A percentile compares a stretch with the other conserved stretches of the same genome.
Evolutionary conservation across 2,329 filamentous ascomycete genomes (phyloP).

Genomic region (Dactylonectria estremocensis): DNA sequence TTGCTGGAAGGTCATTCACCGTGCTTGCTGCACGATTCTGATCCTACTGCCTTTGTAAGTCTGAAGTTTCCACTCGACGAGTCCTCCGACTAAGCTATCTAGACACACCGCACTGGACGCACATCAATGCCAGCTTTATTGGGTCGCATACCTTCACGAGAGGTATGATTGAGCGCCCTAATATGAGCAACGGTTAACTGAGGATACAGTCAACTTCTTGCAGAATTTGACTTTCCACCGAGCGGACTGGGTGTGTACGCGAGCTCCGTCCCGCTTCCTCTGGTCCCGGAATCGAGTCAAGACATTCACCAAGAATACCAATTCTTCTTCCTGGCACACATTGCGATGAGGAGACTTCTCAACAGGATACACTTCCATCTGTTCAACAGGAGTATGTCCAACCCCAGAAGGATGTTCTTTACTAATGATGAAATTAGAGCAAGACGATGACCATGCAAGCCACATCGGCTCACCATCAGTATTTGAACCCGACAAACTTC

Average conservation of each 20-base stretch:
- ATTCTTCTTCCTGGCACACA: constrained; percentile 37
- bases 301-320: constrained; percentile 33
- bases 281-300: constrained; percentile 22
- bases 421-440: constrained; percentile 1
- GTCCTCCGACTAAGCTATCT: neutral
- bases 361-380: constrained; percentile 37
- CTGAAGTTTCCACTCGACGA: fast-evolving
- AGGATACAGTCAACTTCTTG: constrained; percentile 23
- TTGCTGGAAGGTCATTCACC: constrained; percentile 30
- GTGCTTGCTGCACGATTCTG: constrained; percentile 31
- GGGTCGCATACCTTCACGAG: constrained; percentile 39
- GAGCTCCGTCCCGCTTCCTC: constrained; percentile 30
- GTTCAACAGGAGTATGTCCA: constrained; percentile 27
- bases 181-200: neutral
- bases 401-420: too few relatives aligned
- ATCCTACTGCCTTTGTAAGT: constrained; percentile 32
- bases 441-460: neutral
- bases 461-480: neutral
- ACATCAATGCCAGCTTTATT: constrained; percentile 35
- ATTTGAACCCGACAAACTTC: neutral
- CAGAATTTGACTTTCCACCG: constrained; percentile 38
- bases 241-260: constrained; percentile 35
- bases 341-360: constrained; percentile 35
- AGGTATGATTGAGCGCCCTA: constrained; percentile 7
- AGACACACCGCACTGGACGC: constrained; percentile 30